Base-by-base conservation (phyloP, 2,329 filamentous ascomycete species). In the Pseudogymnoascus sp. region DNA sequence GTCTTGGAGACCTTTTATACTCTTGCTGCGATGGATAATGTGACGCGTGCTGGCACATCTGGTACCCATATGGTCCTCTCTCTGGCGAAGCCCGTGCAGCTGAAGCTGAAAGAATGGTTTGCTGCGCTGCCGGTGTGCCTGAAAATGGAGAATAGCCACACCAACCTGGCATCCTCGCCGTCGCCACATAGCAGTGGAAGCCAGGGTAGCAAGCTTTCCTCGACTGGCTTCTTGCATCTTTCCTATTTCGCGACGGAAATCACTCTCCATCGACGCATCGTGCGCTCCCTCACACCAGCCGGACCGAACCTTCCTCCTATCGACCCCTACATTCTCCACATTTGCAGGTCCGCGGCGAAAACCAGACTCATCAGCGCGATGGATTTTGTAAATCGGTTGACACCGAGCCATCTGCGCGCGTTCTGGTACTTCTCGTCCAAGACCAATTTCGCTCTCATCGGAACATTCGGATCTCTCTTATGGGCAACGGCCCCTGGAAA, bases 221-320 rank as follows among this genome's bases (percentile, higher is more conserved):
- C 82, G 69, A 84, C 84, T 60, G 89, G 89, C 13, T 93, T 92
- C 70, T 82, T 97, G 9, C 92, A 97, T 73, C 82, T 97, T 59
- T 91, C 88, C 60, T 97, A 97, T 75, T 96, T 96, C 70, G 92
- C 92, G 1, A 91, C 91, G 2, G 92, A 97, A 75, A 97, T 97
- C 70, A 94, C 90, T 0, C 86, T 97, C 21, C 92, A 97, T 73
- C 85, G 92, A 8, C 89, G 90, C 68, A 96, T 96, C 69, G 90
- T 97, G 63, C 87, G 92, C 59, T 92, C 91, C 1, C 80, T 97
- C 41, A 79, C 80, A 40, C 70, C 76, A 0, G 74, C 78, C 0
- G 74, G 76, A 13, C 31, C 37, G 7, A 61, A 61, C 15, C 31
- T 65, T 6, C 67, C 72, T 61, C 74, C 78, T 3, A 79, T 86